Evolutionary conservation across 768 basidiomycete genomes (phyloP).

Genomic region (Podaxis rugospora): DNA sequence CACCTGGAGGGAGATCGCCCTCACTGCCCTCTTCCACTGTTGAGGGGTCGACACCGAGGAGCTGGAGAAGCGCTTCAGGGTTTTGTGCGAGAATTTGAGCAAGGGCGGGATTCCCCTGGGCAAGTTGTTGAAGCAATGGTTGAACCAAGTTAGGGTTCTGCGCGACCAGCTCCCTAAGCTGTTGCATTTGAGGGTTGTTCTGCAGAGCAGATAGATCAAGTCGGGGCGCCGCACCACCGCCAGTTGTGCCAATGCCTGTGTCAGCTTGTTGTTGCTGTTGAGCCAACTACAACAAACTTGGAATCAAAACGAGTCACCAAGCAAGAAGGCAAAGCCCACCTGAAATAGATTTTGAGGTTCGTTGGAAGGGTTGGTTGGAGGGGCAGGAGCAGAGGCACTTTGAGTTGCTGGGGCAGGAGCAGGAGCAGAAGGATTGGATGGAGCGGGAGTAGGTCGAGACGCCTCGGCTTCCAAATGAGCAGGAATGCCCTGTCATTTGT

Average conservation of each 20-base stretch:
- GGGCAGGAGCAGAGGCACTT: conserved; percentile 33
- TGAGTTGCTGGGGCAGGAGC: conserved; percentile 28
- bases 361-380: conserved; percentile 30
- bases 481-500: conserved; percentile 67
- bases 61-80: conserved; percentile 62
- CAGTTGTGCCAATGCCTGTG: conserved; percentile 25
- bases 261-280: conserved; percentile 64
- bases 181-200: conserved; percentile 61
- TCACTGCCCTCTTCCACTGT: conserved; percentile 38
- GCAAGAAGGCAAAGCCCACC: conserved; percentile 32
- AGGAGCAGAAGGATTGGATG: conserved; percentile 23
- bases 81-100: conserved; percentile 65
- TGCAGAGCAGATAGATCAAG: conserved; percentile 51
- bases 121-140: conserved; percentile 80
- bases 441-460: conserved; percentile 24
- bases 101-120: conserved; percentile 63
- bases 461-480: conserved; percentile 56
- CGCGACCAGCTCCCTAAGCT: conserved; percentile 66
- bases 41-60: conserved; percentile 48
- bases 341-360: conserved; percentile 86
- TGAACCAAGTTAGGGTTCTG: conserved; percentile 80
- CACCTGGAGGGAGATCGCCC: conserved; percentile 41
- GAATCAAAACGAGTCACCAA: neutral
- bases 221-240: conserved; percentile 27
- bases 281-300: conserved; percentile 46